Evolutionary conservation across 176 grass and related monocot genomes (phyloP), one percentile per base, ranked within the genome.

Genomic region (Dactylis glomerata): DNA sequence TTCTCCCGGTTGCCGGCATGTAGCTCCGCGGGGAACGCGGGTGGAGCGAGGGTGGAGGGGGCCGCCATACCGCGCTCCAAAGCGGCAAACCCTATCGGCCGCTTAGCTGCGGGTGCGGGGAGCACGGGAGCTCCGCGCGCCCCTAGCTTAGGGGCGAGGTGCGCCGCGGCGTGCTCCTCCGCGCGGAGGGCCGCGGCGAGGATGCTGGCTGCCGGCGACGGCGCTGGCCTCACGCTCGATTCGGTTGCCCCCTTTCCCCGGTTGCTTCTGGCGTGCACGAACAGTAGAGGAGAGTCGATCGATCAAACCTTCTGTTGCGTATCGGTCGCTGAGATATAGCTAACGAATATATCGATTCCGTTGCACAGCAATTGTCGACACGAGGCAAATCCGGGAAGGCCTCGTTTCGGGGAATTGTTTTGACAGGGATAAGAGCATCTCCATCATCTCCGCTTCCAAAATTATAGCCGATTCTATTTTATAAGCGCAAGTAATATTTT

Each of bases 21-120:
- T n/a, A 98, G 91, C 75, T 92, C 93, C 96, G 93, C 89, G 73
- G 96, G 92, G 66, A 95, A 85, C 73, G 44, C 83, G 32, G 87
- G 91, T 15, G 87, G 95, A 31, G 91, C 49, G 1, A 92, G 93
- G 40, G 74, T 57, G 37, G 90, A 81, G 58, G 66, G 56, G 46
- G 82, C 69, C 32, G 87, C 92, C 92, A 97, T 91, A 58, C 38
- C 86, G 50, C 72, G 46, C 38, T 68, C 70, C 82, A 68, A 89
- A 69, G 66, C 73, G 28, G 17, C 5, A 5, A 31, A 40, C 59
- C 59, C 59, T 63, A 61, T 14, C 28, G 10, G 10, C 55, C 58
- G 17, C 17, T 52, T 52, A 6, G 8, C 49, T 52, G 49, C 49
- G 49, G 49, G 5, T 2, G 49, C 49, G 49, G 49, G 49, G 17